phyloP scores from a whole-genome alignment of 257 asterid genomes.

The Rubia yunnanensis region DNA sequence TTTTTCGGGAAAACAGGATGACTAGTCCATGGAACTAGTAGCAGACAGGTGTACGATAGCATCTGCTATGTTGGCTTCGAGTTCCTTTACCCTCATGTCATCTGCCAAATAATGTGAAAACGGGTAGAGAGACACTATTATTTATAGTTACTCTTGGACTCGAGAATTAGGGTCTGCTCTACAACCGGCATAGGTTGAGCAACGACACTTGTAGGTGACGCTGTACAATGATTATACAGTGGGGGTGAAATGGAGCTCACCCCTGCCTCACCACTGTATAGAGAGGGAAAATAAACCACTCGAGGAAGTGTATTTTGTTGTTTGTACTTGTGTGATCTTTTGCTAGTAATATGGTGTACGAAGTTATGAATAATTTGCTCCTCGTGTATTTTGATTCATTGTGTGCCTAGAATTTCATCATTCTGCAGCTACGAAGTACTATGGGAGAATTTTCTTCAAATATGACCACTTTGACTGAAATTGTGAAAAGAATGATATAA shows the following conservation, averaged over 20 bases:
- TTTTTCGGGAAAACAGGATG: slow-evolving; percentile 51
- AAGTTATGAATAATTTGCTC: neutral
- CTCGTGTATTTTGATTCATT: neutral
- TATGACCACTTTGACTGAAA: neutral
- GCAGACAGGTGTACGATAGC: neutral
- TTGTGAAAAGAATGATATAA: neutral
- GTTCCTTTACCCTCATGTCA: neutral
- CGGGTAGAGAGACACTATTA: neutral
- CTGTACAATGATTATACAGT: neutral
- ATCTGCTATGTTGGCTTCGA: neutral
- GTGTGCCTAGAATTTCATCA: neutral
- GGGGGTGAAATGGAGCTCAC: neutral
- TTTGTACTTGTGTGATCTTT: neutral
- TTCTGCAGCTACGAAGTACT: neutral
- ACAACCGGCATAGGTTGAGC: too few species aligned
- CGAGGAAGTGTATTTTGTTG: neutral
- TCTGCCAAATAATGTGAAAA: neutral
- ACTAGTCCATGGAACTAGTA: slow-evolving; percentile 69
- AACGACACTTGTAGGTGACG: too few species aligned
- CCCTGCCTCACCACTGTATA: too few species aligned
- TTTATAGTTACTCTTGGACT: neutral
- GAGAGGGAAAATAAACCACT: too few species aligned
- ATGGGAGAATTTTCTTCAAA: neutral
- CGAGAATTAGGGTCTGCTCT: neutral
- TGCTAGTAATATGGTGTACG: neutral